phyloP scores from a whole-genome alignment of 257 asterid species.

The Solanum raphanifolium region DNA sequence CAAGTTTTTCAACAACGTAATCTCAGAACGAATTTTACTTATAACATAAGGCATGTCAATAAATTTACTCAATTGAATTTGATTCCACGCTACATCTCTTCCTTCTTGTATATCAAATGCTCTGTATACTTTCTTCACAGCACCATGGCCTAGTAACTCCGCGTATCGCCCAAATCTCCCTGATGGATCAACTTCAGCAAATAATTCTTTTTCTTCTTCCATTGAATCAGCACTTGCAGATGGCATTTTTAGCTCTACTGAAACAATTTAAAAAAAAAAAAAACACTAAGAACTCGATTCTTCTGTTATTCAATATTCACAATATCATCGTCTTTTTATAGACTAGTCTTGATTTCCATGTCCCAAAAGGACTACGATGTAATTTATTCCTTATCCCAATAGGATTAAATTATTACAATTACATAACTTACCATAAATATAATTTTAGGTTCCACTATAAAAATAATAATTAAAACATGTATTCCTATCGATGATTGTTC shows the following conservation, averaged over 20 bases:
- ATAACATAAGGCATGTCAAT: neutral
- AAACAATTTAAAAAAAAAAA: neutral
- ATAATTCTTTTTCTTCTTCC: neutral
- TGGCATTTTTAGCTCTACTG: neutral
- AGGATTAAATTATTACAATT: no score
- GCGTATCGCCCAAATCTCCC: constrained; percentile 5
- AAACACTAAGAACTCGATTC: neutral
- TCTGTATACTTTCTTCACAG: constrained; percentile 7
- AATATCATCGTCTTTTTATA: no score
- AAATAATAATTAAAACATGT: neutral
- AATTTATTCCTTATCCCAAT: no score
- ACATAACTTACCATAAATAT: no score
- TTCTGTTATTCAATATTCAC: neutral
- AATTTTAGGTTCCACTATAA: neutral
- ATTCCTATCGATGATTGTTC: neutral
- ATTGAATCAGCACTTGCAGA: neutral
- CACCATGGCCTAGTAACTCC: constrained; percentile 4
- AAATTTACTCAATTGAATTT: constrained; percentile 3
- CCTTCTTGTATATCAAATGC: constrained; percentile 8
- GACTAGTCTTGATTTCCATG: no score
- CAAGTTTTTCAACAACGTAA: neutral
- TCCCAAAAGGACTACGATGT: no score
- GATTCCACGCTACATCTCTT: constrained; percentile 12
- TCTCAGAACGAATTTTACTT: neutral
- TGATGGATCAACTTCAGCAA: constrained; percentile 9